phyloP scores from a whole-genome alignment of 192 early-diverging fungal genomes.

The Kickxella alabastrina region DNA sequence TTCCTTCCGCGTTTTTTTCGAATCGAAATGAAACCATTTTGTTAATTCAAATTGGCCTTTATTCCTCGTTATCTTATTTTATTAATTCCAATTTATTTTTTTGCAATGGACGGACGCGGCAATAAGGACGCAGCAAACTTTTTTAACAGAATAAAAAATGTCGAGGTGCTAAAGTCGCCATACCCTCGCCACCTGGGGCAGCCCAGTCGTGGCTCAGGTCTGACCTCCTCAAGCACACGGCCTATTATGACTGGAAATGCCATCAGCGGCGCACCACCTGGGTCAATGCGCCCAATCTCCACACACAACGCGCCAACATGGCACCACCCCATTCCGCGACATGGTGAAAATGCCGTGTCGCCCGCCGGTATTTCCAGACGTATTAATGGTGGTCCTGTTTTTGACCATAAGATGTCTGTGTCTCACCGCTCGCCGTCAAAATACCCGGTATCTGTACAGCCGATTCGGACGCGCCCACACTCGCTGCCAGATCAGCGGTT shows the following conservation, averaged over 20 bases:
- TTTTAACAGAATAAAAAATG: slow-evolving; percentile 36
- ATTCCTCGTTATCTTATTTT: no score
- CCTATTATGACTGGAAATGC: slow-evolving; percentile 1
- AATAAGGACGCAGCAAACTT: slow-evolving; percentile 21
- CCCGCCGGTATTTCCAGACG: neutral
- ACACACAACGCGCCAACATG: slow-evolving; percentile 9
- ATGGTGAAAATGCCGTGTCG: slow-evolving; percentile 1
- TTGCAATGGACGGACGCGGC: slow-evolving; percentile 26
- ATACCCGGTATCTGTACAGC: slow-evolving; percentile 38
- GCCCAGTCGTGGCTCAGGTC: slow-evolving; percentile 4
- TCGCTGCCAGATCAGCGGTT: slow-evolving; percentile 3
- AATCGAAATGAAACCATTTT: no score
- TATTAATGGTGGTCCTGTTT: neutral
- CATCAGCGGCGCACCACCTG: neutral
- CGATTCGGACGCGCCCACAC: slow-evolving; percentile 16
- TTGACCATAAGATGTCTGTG: neutral
- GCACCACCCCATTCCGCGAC: slow-evolving; percentile 13
- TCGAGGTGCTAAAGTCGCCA: slow-evolving; percentile 35
- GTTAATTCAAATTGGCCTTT: no score
- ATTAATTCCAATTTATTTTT: slow-evolving; percentile 6
- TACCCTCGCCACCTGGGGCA: slow-evolving; percentile 30
- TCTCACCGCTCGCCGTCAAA: slow-evolving; percentile 19
- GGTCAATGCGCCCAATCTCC: slow-evolving; percentile 13
- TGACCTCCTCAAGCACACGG: slow-evolving; percentile 9
- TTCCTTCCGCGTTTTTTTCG: slow-evolving; percentile 1